Conservation (phyloP, 176 grass and related monocot species). For the Oryza australiensis region DNA sequence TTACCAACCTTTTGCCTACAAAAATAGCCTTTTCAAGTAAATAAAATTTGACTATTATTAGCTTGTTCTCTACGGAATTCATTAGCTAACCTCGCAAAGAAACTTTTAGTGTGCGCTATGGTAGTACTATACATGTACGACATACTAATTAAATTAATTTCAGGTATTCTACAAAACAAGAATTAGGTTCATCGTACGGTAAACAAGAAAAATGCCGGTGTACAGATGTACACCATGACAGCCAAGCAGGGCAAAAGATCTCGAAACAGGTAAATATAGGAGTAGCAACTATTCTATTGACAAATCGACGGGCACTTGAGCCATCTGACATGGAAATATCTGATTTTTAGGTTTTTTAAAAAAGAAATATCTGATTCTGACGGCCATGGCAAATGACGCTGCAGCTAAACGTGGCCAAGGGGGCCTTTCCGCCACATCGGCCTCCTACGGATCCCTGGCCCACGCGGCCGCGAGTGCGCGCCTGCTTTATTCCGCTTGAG, state of each 20-base stretch:
- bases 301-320: background rate
- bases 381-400: background rate
- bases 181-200: background rate
- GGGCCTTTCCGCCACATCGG: background rate
- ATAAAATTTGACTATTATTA: too few relatives aligned
- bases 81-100: too few relatives aligned
- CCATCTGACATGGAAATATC: background rate
- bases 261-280: background rate
- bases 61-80: too few relatives aligned
- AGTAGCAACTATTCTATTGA: background rate
- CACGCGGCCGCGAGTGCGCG: background rate
- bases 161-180: background rate
- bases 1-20: too few relatives aligned
- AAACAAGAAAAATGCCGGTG: background rate
- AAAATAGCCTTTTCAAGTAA: too few relatives aligned
- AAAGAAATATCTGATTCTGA: background rate
- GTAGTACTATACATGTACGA: background rate
- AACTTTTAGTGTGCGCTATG: too few relatives aligned
- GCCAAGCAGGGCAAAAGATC: background rate
- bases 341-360: too few relatives aligned
- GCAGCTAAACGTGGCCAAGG: background rate
- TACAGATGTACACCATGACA: background rate
- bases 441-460: background rate
- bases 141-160: background rate
- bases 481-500: too few relatives aligned